Evolutionary conservation across 441 rosid species (phyloP), one percentile per base, ranked within the genome.

Genomic region (Kokia cookei): DNA sequence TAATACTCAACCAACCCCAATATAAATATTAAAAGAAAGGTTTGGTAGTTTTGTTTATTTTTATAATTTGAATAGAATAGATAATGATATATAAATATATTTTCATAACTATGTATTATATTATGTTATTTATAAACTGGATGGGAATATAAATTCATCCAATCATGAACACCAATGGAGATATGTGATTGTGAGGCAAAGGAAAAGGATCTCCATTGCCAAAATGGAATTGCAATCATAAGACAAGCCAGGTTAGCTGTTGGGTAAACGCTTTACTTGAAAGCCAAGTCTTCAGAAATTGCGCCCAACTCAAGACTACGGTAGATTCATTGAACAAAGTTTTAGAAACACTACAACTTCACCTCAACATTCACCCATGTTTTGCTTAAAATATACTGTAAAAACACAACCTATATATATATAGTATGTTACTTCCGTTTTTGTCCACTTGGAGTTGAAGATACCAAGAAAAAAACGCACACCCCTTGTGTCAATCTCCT

Each of bases 261-360:
- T 69, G 65, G 27, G 69, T 32, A 43, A 58, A 48, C 61, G 9
- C 64, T 35, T 70, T 58, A 50, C 76, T 74, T 50, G 0, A 10
- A 58, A n/a, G 48, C 4, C 57, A 68, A 9, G 24, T 73, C 70
- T 60, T 19, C 4, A 67, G 71, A 77, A 42, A 13, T 7, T 35
- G 71, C 4, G 59, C 43, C 35, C 9, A n/a, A 8, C 1, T 10
- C 15, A 32, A 13, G 19, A 0, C 7, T 0, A 5, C 1, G 63
- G 26, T 10, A 43, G 40, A 64, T 76, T 45, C 75, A 65, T 47
- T 35, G 76, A 58, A 77, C 79, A 47, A 65, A 17, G 53, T 60
- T 15, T 40, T 7, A 2, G 22, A 26, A 58, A 5, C 45, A 61
- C 24, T 8, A 45, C 14, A 45, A 45, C 11, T 54, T 27, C 43